Percentiles rank a stretch among this genome's conserved stretches.
Conservation (phyloP, 2,329 filamentous ascomycete species). For the Tothia fuscella region DNA sequence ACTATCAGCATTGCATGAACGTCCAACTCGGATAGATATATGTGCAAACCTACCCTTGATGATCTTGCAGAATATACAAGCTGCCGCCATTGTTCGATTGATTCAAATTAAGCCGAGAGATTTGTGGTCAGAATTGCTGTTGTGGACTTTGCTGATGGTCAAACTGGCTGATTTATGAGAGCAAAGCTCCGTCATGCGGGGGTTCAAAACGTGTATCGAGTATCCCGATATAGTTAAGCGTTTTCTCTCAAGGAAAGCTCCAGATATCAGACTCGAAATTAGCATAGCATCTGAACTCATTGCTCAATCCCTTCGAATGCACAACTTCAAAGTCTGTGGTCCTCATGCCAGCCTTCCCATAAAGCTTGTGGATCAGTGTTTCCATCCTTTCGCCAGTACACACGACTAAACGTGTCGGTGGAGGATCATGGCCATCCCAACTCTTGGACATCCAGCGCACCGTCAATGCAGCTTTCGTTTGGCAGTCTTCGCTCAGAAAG, state of each 20-base stretch:
- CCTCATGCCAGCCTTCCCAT: constrained; percentile 47
- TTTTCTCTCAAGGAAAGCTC: constrained; percentile 20
- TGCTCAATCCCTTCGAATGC: constrained; percentile 63
- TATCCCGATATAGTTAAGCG: too few species aligned
- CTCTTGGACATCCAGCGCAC: constrained; percentile 57
- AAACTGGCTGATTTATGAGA: too few species aligned
- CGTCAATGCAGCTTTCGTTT: constrained; percentile 68
- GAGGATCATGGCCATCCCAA: constrained; percentile 20
- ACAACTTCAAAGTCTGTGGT: constrained; percentile 57
- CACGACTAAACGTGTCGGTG: constrained; percentile 41
- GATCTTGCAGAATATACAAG: constrained; percentile 97
- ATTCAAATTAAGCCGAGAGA: too few species aligned
- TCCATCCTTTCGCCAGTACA: constrained; percentile 73
- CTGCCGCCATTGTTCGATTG: constrained; percentile 34
- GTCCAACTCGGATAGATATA: neutral
- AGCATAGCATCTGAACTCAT: constrained; percentile 70
- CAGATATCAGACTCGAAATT: constrained; percentile 54
- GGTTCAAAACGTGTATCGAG: too few species aligned
- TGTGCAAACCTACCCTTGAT: constrained; percentile 58
- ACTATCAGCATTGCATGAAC: neutral
- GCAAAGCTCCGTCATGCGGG: too few species aligned
- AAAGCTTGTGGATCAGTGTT: constrained; percentile 51
- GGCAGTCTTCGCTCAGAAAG: constrained; percentile 68
- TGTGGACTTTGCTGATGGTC: too few species aligned
- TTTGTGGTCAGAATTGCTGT: too few species aligned